Evolutionary conservation across 139 green algal genomes (phyloP), one percentile per base, ranked within the genome.

Genomic region (Auxenochlorella protothecoides): DNA sequence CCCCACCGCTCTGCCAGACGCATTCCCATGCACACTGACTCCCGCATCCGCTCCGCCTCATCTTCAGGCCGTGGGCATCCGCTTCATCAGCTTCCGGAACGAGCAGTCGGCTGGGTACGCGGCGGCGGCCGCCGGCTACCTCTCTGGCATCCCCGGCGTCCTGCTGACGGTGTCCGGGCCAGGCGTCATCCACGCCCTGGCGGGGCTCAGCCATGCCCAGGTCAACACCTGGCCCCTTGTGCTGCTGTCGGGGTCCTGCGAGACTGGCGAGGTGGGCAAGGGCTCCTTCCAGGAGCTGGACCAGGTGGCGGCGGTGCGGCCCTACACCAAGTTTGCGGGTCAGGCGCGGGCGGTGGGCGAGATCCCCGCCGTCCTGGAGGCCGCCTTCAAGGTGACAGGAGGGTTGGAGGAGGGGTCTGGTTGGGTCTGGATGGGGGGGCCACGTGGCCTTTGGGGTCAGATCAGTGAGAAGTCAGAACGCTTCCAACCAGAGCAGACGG

Each of bases 91-190:
- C 59, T 91, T 90, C 71, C 82, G 87, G 64, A 96, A 96, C 73
- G 89, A 96, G 81, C 89, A 96, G 78, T 82, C 89, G 12, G 89
- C 89, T 10, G 90, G 89, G 15, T 96, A 95, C 70, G 89, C 89
- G 0, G 90, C 89, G 27, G 85, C 83, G 2, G 85, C 86, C 9
- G 72, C 78, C 10, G 89, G 89, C 5, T 96, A 83, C 77, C 76
- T 96, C 4, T 89, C 85, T 0, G 88, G 89, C 27, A 72, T 73
- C 3, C 89, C 89, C 0, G 89, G 83, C 0, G 84, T 86, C 63
- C 79, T 96, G 78, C 81, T 96, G 66, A 96, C 89, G 2, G 89
- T 96, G 63, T 92, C 85, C 3, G 89, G 89, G 0, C 90, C 89
- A 68, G 89, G 89, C 0, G 80, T 85, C 14, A 77, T 96, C 52